Evolutionary conservation across 164 flowering plant species (phyloP), one percentile per base, ranked within the genome.

Genomic region (Hamamelis virginiana): DNA sequence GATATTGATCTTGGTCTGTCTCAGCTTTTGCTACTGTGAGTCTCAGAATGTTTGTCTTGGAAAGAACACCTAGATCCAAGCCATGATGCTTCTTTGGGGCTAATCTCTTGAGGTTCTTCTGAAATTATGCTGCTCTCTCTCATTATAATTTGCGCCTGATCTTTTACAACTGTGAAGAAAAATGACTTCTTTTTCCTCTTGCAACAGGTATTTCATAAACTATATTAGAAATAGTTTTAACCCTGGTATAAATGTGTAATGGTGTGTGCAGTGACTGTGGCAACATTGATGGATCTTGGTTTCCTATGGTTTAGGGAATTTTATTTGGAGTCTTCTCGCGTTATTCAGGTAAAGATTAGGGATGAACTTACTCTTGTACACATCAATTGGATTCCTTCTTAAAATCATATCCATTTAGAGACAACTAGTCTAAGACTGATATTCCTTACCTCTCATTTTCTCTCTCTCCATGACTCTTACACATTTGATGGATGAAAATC

Each of bases 301-400:
- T 93, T 96, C 74, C 75, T 96, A 52, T 96, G 98, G 99, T 93
- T 92, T 77, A 86, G 97, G 83, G 99, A 96, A 71, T 93, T 96
- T 76, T 96, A 91, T 81, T 77, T 96, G 89, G 99, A 96, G 78
- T 86, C 99, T 71, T 96, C 99, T 72, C 97, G 96, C 74, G 98
- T 96, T 74, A 91, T 96, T 76, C 99, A 96, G 99, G 99, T 92
- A 82, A 71, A 56, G 51, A 33, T 16, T 47, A 38, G 38, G 41
- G 2, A 44, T 46, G 22, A 22, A 21, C 58, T 10, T 16, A 53
- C 53, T 56, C 33, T 28, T 16, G 44, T 59, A 59, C 5, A 27
- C 21, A 33, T 28, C 21, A 28, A 16, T 28, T 15, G 1, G 12
- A 16, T 59, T 33, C 33, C 3, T 33, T 18, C 19, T 59, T 28